phyloP scores from a whole-genome alignment of 257 asterid species.

The Dorcoceras hygrometricum region DNA sequence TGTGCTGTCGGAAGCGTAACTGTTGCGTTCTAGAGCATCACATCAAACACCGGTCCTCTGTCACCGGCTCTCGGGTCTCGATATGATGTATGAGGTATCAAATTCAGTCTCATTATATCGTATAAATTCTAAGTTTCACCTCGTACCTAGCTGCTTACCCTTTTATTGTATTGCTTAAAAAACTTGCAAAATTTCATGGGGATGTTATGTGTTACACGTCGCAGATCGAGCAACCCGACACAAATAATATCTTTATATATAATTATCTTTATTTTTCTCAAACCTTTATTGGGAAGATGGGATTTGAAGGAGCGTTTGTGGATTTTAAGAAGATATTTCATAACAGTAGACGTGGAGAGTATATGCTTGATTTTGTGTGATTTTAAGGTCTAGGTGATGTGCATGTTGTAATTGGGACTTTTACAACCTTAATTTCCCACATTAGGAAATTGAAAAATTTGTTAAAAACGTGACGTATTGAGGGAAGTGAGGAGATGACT shows the following conservation, averaged over 20 bases:
- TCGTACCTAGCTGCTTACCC: too few species aligned
- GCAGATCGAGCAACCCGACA: not conserved
- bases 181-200: too few species aligned
- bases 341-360: conserved; percentile 18
- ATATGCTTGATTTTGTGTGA: conserved; percentile 28
- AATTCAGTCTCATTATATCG: not conserved
- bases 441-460: conserved; percentile 23
- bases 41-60: too few species aligned
- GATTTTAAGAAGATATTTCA: too few species aligned
- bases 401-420: conserved; percentile 17
- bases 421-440: conserved; percentile 37
- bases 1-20: too few species aligned
- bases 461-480: not conserved
- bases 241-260: not conserved
- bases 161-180: too few species aligned
- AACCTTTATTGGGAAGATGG: not conserved
- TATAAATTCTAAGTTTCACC: not conserved
- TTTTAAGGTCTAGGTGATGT: conserved; percentile 11
- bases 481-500: not conserved
- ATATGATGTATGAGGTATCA: too few species aligned
- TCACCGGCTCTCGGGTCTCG: too few species aligned
- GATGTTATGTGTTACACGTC: too few species aligned
- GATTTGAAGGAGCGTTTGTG: conserved; percentile 26
- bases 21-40: too few species aligned
- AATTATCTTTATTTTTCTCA: not conserved